phyloP scores from a whole-genome alignment of 768 basidiomycete genomes.

The Kwoniella sp. region DNA sequence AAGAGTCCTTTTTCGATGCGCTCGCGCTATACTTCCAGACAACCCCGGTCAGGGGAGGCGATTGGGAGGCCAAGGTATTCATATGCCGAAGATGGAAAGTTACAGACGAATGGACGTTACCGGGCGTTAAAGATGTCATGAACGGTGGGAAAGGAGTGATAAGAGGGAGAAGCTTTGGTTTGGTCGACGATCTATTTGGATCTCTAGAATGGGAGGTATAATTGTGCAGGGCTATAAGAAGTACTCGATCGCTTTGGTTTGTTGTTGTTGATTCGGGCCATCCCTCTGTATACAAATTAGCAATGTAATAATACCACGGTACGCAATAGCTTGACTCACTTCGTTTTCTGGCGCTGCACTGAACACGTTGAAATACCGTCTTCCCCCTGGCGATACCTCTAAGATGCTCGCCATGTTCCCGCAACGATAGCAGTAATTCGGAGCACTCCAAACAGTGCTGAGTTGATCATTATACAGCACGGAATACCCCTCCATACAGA shows the following conservation, averaged over 20 bases:
- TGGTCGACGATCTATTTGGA: constrained; percentile 45
- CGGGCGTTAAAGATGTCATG: constrained; percentile 38
- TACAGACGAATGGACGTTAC: constrained; percentile 37
- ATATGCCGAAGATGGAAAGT: constrained; percentile 43
- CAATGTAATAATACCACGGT: background rate
- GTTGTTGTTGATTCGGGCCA: constrained; percentile 53
- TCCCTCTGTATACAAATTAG: constrained; percentile 37
- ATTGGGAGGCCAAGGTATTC: constrained; percentile 44
- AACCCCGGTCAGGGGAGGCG: constrained; percentile 36
- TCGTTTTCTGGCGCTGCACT: constrained; percentile 99
- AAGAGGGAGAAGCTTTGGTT: constrained; percentile 37
- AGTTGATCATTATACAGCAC: constrained; percentile 94
- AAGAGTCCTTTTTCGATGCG: constrained; percentile 51
- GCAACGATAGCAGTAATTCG: constrained; percentile 98
- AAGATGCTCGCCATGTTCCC: constrained; percentile 96
- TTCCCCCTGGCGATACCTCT: constrained; percentile 85
- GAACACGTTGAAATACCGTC: constrained; percentile 94
- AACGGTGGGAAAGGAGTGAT: constrained; percentile 37
- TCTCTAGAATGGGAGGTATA: constrained; percentile 36
- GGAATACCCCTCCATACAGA: constrained; percentile 99
- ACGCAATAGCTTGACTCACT: constrained; percentile 28
- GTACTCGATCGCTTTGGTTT: constrained; percentile 47
- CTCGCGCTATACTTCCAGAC: constrained; percentile 43
- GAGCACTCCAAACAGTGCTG: constrained; percentile 97
- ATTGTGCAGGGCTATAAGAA: constrained; percentile 37